Percentiles rank a stretch among this genome's conserved stretches.
phyloP scores from a whole-genome alignment of 352 stramenopile genomes.

The Globisporangium radiosum region DNA sequence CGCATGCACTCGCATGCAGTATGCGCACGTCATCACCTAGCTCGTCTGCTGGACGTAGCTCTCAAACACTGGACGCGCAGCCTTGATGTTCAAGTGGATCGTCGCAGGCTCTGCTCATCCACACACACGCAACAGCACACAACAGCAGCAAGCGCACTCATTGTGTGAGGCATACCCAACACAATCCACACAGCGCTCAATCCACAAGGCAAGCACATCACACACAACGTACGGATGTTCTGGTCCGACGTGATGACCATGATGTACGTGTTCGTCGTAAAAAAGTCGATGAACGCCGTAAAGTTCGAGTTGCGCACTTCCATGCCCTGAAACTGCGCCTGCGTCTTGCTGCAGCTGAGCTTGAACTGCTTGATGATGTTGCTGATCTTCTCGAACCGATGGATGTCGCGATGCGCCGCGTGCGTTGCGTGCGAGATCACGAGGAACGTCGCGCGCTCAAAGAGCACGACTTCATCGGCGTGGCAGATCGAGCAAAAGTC shows the following conservation, averaged over 20 bases:
- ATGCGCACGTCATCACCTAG: slow-evolving; percentile 16
- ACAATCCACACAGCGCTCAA: no score
- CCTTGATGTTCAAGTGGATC: slow-evolving; percentile 96
- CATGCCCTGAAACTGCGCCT: slow-evolving; percentile 98
- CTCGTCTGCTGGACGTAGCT: slow-evolving; percentile 93
- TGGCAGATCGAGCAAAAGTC: slow-evolving; percentile 97
- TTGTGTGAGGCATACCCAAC: no score
- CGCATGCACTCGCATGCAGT: no score
- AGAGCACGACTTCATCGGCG: slow-evolving; percentile 96
- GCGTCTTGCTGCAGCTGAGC: slow-evolving; percentile 96
- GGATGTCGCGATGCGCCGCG: slow-evolving; percentile 91
- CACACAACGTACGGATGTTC: slow-evolving; percentile 60
- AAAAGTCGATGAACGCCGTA: slow-evolving; percentile 97
- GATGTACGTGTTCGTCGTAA: slow-evolving; percentile 98
- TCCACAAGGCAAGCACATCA: no score
- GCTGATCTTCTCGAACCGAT: slow-evolving; percentile 99
- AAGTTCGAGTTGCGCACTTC: slow-evolving; percentile 97
- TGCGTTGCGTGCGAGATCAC: slow-evolving; percentile 96
- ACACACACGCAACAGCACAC: neutral
- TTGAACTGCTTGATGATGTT: slow-evolving; percentile 99
- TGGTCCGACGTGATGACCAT: slow-evolving; percentile 97
- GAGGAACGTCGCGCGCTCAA: slow-evolving; percentile 98
- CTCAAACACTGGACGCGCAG: slow-evolving; percentile 94
- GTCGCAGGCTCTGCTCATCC: slow-evolving; percentile 81
- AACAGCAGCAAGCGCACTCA: no score